Percentiles rank a stretch among this genome's conserved stretches.
Conservation (phyloP, 2,329 filamentous ascomycete genomes). For the Talaromyces verruculosus region DNA sequence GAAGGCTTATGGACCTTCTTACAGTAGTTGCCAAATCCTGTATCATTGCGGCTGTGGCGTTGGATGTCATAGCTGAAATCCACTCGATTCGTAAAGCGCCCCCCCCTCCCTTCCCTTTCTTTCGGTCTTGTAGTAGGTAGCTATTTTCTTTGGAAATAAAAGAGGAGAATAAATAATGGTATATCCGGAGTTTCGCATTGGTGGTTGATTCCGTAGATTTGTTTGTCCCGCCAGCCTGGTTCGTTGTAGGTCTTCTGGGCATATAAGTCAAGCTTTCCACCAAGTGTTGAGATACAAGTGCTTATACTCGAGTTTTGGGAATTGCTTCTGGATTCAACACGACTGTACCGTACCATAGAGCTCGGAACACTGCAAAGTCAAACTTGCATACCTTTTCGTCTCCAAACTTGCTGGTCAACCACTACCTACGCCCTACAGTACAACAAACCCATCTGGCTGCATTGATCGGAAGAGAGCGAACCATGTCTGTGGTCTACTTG, state of each 20-base stretch:
- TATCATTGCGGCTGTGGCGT: slow-evolving; percentile 21
- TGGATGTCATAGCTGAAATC: slow-evolving; percentile 21
- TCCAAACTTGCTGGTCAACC: neutral
- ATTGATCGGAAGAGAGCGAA: neutral
- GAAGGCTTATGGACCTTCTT: neutral
- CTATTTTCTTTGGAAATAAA: neutral
- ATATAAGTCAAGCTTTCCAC: slow-evolving; percentile 3
- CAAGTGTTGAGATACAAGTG: neutral
- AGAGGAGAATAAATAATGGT: neutral
- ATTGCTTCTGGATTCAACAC: neutral
- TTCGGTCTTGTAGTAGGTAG: neutral
- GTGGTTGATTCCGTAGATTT: neutral
- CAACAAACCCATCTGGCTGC: neutral
- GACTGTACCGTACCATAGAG: neutral
- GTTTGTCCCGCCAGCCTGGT: slow-evolving; percentile 1
- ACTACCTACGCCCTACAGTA: neutral
- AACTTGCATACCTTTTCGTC: neutral
- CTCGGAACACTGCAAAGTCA: neutral
- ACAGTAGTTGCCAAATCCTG: neutral
- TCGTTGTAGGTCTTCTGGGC: neutral
- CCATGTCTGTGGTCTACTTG: neutral
- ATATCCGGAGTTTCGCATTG: neutral
- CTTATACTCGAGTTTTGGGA: neutral
- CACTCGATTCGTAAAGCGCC: slow-evolving; percentile 7
- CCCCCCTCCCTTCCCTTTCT: neutral